These are phyloP conservation scores for Helicostylum pulchrum DNA, from an alignment of 192 early-diverging fungal species.

Conservation along the genomic window DNA sequence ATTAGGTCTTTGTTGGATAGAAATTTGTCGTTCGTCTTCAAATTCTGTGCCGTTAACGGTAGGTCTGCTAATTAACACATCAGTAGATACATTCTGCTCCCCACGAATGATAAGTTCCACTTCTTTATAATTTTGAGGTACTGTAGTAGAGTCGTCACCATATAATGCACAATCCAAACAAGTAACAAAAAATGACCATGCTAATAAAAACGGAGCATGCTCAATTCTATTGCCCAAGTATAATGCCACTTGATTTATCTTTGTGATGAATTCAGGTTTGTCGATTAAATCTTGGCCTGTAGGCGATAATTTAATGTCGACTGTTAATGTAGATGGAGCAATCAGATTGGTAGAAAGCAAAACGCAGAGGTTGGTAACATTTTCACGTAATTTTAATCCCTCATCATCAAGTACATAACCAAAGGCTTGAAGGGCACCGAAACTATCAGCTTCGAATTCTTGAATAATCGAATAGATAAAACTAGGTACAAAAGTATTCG, in stretches of 20 bases:
- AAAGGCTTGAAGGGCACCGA: conserved; percentile 37
- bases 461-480: conserved; percentile 29
- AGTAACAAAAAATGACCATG: conserved; percentile 42
- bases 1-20: conserved; percentile 19
- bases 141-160: background rate
- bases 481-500: conserved; percentile 10
- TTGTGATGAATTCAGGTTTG: conserved; percentile 18
- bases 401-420: conserved; percentile 32
- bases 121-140: background rate
- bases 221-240: conserved; percentile 29
- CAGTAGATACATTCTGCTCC: background rate
- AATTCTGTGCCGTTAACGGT: background rate
- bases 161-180: conserved; percentile 3
- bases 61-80: background rate
- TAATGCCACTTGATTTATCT: conserved; percentile 34
- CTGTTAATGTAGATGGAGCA: conserved; percentile 26
- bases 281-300: conserved; percentile 26
- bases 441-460: conserved; percentile 35
- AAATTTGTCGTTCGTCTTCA: background rate
- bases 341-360: conserved; percentile 33
- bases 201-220: conserved; percentile 39
- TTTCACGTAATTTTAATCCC: conserved; percentile 26
- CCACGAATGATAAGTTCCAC: conserved; percentile 14
- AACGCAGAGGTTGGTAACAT: conserved; percentile 31
- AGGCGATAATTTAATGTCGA: conserved; percentile 12